A percentile compares a stretch with the other conserved stretches of the same genome.
Evolutionary conservation across 805 yeast species (phyloP).

Genomic region (Sugiyamaella lignohabitans): DNA sequence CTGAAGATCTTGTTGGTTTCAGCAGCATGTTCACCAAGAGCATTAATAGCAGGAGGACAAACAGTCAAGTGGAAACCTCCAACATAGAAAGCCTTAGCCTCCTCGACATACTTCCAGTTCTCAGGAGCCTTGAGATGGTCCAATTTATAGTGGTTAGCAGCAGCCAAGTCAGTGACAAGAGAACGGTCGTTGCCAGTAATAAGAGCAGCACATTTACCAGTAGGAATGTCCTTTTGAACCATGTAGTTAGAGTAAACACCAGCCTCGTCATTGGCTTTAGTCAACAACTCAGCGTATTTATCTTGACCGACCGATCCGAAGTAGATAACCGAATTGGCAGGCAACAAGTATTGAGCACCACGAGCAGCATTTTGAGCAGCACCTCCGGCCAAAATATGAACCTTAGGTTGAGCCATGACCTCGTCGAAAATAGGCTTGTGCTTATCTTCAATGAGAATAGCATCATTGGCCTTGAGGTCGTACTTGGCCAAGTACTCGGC

Average conservation of each 20-base stretch:
- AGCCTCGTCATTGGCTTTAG: conserved; percentile 76
- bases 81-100: conserved; percentile 77
- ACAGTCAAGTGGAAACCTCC: conserved; percentile 99
- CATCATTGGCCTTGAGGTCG: conserved; percentile 83
- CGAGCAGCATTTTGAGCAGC: conserved; percentile 99
- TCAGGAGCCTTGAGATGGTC: conserved; percentile 81
- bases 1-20: conserved; percentile 68
- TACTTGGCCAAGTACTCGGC: conserved; percentile 69
- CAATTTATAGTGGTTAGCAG: conserved; percentile 94
- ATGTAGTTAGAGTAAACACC: conserved; percentile 85
- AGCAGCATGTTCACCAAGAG: conserved; percentile 89
- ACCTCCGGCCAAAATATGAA: conserved; percentile 89
- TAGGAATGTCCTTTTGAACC: conserved; percentile 63
- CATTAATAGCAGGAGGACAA: conserved; percentile 86
- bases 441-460: conserved; percentile 77
- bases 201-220: conserved; percentile 98
- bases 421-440: conserved; percentile 86
- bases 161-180: conserved; percentile 90
- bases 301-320: conserved; percentile 97
- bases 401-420: conserved; percentile 51
- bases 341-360: conserved; percentile 92
- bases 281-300: conserved; percentile 71
- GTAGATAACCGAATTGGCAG: conserved; percentile 75
- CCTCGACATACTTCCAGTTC: conserved; percentile 81
- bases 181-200: conserved; percentile 86